phyloP scores from a whole-genome alignment of 805 yeast genomes.

The Ogataea paradorogensis region DNA sequence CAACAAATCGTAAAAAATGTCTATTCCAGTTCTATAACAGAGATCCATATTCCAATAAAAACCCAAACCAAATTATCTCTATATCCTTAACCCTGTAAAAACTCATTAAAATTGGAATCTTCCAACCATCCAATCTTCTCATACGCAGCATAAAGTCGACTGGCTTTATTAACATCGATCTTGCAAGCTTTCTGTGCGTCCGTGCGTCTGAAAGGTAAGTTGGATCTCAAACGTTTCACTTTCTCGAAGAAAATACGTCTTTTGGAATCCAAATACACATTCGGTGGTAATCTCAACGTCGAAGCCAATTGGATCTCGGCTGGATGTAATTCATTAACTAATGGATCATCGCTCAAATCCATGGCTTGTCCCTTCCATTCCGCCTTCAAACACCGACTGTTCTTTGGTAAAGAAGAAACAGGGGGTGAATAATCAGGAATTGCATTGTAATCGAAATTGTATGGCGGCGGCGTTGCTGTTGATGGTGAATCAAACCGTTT shows the following conservation, averaged over 20 bases:
- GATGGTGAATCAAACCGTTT: constrained; percentile 21
- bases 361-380: constrained; percentile 99
- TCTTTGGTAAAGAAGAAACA: constrained; percentile 60
- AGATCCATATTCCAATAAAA: background rate
- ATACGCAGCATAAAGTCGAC: constrained; percentile 83
- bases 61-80: background rate
- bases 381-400: constrained; percentile 70
- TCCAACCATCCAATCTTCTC: constrained; percentile 91
- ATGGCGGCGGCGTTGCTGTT: constrained; percentile 43
- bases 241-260: constrained; percentile 87
- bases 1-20: constrained; percentile 2
- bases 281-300: constrained; percentile 83
- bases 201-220: constrained; percentile 86
- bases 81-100: constrained; percentile 12
- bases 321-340: constrained; percentile 73
- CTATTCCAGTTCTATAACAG: constrained; percentile 1
- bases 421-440: constrained; percentile 86
- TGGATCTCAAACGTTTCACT: constrained; percentile 66
- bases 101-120: constrained; percentile 57
- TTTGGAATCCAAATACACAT: constrained; percentile 74
- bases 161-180: constrained; percentile 95
- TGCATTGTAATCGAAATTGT: constrained; percentile 59
- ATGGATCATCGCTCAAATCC: constrained; percentile 81
- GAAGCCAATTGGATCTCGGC: constrained; percentile 87
- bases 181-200: constrained; percentile 98